phyloP scores from a whole-genome alignment of 2,329 filamentous ascomycete genomes.

The Colletotrichum melonis region DNA sequence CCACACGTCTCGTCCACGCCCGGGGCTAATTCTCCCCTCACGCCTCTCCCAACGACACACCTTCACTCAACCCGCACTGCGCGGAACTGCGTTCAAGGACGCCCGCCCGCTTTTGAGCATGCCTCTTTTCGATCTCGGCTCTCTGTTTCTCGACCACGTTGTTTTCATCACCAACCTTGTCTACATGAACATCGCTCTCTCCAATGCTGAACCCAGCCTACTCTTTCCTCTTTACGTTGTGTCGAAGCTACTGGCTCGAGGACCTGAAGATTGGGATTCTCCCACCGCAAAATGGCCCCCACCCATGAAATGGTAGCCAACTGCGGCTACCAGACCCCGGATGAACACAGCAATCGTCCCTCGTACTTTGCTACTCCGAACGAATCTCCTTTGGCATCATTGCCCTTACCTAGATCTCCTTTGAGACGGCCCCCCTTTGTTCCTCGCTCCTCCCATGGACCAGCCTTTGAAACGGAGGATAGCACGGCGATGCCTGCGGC shows the following conservation, averaged over 20 bases:
- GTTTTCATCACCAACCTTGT: slow-evolving; percentile 66
- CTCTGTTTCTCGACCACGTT: slow-evolving; percentile 61
- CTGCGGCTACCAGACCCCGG: slow-evolving; percentile 52
- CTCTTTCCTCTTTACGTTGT: slow-evolving; percentile 60
- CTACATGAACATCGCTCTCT: slow-evolving; percentile 63
- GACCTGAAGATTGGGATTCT: slow-evolving; percentile 59
- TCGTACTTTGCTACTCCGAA: slow-evolving; percentile 42
- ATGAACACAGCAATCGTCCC: slow-evolving; percentile 44
- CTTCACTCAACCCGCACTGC: neutral
- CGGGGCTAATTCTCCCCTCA: slow-evolving; percentile 18
- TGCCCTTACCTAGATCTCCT: slow-evolving; percentile 1
- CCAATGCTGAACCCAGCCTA: slow-evolving; percentile 59
- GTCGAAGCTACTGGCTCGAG: slow-evolving; percentile 58
- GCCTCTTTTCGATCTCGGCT: slow-evolving; percentile 63
- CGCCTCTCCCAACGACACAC: slow-evolving; percentile 11
- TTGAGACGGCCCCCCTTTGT: slow-evolving; percentile 28
- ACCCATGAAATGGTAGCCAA: slow-evolving; percentile 42
- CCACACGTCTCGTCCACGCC: slow-evolving; percentile 20
- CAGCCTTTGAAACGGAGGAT: slow-evolving; percentile 1
- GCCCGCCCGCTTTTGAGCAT: slow-evolving; percentile 46
- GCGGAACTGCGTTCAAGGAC: slow-evolving; percentile 23
- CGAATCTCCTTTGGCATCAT: slow-evolving; percentile 1
- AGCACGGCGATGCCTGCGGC: slow-evolving; percentile 11
- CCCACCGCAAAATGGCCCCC: slow-evolving; percentile 50
- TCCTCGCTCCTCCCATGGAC: slow-evolving; percentile 28